phyloP scores from a whole-genome alignment of 192 early-diverging fungal genomes.

The Neocallimastix lanati region DNA sequence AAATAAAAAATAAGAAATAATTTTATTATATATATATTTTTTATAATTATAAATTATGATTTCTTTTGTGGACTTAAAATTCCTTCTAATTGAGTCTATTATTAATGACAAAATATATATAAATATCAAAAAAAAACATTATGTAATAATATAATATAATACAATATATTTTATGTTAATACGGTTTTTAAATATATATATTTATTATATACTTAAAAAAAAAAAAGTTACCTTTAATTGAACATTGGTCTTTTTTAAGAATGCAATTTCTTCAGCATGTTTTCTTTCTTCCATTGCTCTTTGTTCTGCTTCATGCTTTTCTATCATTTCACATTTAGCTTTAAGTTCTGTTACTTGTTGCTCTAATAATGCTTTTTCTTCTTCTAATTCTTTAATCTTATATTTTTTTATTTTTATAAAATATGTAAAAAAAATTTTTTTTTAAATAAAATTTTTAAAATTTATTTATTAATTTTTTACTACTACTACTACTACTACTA shows the following conservation, averaged over 20 bases:
- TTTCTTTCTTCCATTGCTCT: constrained; percentile 45
- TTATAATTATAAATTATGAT: constrained; percentile 4
- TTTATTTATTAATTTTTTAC: too few species aligned
- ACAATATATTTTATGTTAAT: too few species aligned
- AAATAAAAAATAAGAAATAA: too few species aligned
- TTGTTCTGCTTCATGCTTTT: constrained; percentile 38
- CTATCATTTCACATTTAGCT: constrained; percentile 44
- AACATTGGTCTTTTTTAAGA: constrained; percentile 47
- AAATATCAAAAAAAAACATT: too few species aligned
- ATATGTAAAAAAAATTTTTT: too few species aligned
- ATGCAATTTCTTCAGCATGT: constrained; percentile 46
- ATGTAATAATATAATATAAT: too few species aligned
- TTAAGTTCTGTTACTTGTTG: constrained; percentile 35
- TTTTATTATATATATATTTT: too few species aligned
- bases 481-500: too few species aligned
- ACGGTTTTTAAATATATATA: too few species aligned
- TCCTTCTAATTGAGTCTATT: constrained; percentile 42
- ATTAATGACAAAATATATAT: too few species aligned
- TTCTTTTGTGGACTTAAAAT: constrained; percentile 47
- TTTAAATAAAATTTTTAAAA: background rate
- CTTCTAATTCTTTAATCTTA: constrained; percentile 38
- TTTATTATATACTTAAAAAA: background rate
- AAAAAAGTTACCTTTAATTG: constrained; percentile 29
- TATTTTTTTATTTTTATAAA: constrained; percentile 8
- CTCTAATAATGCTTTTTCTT: constrained; percentile 39